Percentiles rank a stretch among this genome's conserved stretches.
Evolutionary conservation across 495 filamentous ascomycete genomes (phyloP).

Genomic region (Aspergillus mulundensis): DNA sequence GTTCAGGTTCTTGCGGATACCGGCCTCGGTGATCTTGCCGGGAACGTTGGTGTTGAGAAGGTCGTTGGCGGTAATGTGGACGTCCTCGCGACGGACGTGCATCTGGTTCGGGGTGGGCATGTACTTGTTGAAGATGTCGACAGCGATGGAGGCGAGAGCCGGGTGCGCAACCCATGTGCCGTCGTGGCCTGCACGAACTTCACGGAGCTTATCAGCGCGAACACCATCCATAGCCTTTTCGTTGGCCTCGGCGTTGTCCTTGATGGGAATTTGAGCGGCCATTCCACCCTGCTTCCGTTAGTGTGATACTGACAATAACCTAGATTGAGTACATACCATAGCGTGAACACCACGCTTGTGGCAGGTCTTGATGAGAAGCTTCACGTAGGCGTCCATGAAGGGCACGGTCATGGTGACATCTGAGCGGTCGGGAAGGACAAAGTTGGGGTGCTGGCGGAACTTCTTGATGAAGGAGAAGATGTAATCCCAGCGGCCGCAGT

Average conservation of each 20-base stretch:
- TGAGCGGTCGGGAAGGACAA: constrained; percentile 87
- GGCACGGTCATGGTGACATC: constrained; percentile 97
- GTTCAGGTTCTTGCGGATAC: constrained; percentile 96
- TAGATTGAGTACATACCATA: constrained; percentile 53
- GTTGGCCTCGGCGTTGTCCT: constrained; percentile 53
- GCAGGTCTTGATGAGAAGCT: constrained; percentile 95
- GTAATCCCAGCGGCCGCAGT: constrained; percentile 99
- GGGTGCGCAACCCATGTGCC: constrained; percentile 98
- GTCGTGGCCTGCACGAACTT: constrained; percentile 93
- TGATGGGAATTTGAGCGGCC: constrained; percentile 98
- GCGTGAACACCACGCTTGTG: constrained; percentile 93
- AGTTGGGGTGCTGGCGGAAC: constrained; percentile 90
- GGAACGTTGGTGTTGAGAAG: constrained; percentile 98
- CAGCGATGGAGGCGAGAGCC: constrained; percentile 82
- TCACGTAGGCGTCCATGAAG: constrained; percentile 98
- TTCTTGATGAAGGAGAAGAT: constrained; percentile 99
- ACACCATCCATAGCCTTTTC: constrained; percentile 73
- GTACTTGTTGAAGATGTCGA: constrained; percentile 94
- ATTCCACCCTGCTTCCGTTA: constrained; percentile 65
- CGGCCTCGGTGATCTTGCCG: constrained; percentile 87
- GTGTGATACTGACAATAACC: not conserved
- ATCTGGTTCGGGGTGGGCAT: constrained; percentile 99
- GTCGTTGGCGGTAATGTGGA: constrained; percentile 80
- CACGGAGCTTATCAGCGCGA: constrained; percentile 90
- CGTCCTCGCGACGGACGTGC: constrained; percentile 85